Conservation (phyloP, 2,329 filamentous ascomycete species). For the Colletotrichum sp. region DNA sequence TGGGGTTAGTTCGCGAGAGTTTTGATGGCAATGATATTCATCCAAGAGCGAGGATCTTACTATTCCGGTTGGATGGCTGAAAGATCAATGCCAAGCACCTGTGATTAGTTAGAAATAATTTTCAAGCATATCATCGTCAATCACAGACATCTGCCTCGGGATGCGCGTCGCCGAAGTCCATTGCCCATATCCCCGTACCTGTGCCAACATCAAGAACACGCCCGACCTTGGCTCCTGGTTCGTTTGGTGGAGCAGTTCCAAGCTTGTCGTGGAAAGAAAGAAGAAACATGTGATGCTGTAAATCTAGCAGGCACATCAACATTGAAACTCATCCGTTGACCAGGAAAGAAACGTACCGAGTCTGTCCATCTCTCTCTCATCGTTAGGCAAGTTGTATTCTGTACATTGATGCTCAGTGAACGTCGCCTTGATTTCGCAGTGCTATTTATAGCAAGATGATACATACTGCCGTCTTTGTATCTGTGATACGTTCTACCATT, state of each 20-base stretch:
- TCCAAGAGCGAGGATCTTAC: neutral
- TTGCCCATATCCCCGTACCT: slow-evolving; percentile 22
- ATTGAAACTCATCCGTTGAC: neutral
- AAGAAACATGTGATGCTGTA: neutral
- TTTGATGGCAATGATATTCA: neutral
- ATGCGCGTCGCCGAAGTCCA: slow-evolving; percentile 39
- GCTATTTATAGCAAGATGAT: rapidly evolving
- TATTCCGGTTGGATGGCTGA: slow-evolving; percentile 43
- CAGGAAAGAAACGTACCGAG: slow-evolving; percentile 10
- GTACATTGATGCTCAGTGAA: neutral
- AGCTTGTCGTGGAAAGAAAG: neutral
- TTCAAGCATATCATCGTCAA: slow-evolving; percentile 9
- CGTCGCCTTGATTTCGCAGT: neutral
- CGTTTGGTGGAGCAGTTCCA: neutral
- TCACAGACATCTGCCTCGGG: slow-evolving; percentile 27
- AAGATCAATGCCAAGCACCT: slow-evolving; percentile 41
- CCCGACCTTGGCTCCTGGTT: neutral
- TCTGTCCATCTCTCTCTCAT: slow-evolving; percentile 14
- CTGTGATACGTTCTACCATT: neutral
- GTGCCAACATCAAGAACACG: neutral
- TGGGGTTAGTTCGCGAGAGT: neutral
- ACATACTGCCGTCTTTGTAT: slow-evolving; percentile 8
- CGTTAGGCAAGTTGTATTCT: slow-evolving; percentile 19
- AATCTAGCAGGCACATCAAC: neutral
- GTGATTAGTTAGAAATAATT: neutral